Evolutionary conservation across 352 stramenopile genomes (phyloP).

Genomic region (Hyaloperonospora arabidopsidis): DNA sequence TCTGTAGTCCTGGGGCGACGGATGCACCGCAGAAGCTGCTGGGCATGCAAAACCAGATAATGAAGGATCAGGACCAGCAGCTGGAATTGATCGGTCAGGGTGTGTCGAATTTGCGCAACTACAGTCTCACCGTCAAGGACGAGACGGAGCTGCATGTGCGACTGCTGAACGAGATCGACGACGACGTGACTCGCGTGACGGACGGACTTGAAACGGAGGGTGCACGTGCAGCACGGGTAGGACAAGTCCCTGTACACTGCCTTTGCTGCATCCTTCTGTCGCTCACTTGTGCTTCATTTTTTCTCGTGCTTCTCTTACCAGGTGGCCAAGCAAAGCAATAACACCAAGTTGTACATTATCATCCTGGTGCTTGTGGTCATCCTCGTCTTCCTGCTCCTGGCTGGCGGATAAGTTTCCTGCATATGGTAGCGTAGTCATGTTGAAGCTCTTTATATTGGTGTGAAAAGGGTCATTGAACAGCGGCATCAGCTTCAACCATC

Average conservation of each 20-base stretch:
- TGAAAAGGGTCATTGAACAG: too few relatives aligned
- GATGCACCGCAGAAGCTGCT: constrained; percentile 46
- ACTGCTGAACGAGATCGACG: constrained; percentile 84
- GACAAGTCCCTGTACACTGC: neutral
- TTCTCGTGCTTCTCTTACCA: constrained; percentile 24
- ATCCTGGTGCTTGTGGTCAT: constrained; percentile 83
- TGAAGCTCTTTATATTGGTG: too few relatives aligned
- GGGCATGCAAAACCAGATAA: constrained; percentile 85
- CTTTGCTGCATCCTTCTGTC: constrained; percentile 1
- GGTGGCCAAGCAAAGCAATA: constrained; percentile 91
- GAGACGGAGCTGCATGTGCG: constrained; percentile 86
- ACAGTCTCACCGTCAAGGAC: constrained; percentile 82
- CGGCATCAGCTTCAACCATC: neutral
- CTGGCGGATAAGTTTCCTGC: constrained; percentile 33
- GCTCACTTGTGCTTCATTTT: neutral
- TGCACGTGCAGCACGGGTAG: constrained; percentile 57
- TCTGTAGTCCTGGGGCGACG: constrained; percentile 21
- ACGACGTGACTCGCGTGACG: constrained; percentile 76
- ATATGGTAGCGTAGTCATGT: neutral
- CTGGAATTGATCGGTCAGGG: constrained; percentile 75
- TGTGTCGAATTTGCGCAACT: constrained; percentile 80
- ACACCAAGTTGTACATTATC: constrained; percentile 90
- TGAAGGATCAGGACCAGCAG: constrained; percentile 87
- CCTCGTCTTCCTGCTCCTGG: constrained; percentile 84
- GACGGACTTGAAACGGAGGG: constrained; percentile 82